Base-by-base conservation (phyloP, 2,329 filamentous ascomycete species). In the Pestalotiopsis sp. region DNA sequence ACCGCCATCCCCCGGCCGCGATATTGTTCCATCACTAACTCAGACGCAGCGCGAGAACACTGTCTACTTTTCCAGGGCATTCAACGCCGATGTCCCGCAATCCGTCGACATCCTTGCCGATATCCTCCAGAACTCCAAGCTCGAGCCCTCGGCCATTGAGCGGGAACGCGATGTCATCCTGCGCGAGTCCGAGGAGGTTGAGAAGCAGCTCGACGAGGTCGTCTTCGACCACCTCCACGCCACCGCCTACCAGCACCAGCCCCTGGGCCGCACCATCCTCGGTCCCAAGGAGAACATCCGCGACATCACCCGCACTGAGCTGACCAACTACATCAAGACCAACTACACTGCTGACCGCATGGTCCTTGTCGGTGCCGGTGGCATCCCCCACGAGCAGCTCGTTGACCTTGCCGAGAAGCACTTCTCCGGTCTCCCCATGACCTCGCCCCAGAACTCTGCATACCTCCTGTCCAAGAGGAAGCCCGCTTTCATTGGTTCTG, bases 301-400 rank as follows among this genome's bases (percentile, higher is more conserved):
- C 81, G 94, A 92, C 83, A 99, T 99, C 84, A 91, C 92, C 82
- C 92, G 94, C 77, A 89, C 93, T 77, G 95, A 99, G 83, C 88
- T 99, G 75, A 85, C 87, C 81, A 92, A 92, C 86, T 99, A 99
- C 86, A 98, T 99, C 89, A 97, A 97, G 89, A 96, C 89, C 85
- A 99, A 99, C 90, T 99, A 99, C 89, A 98, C 94, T 68, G 95
- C 96, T 73, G 96, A 99, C 85, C 94, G 97, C 82, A 99, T 99
- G 95, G 95, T 99, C 73, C 92, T 99, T 61, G 96, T 98, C 75
- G 94, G 94, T 80, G 91, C 96, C 73, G 96, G 96, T 82, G 96
- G 96, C 76, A 87, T 99, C 72, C 94, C 95, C 73, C 96, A 99
- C 84, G 88, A 94, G 80, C 88, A 97, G 85, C 91, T 99, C 70